Base-by-base conservation (phyloP, 2,329 filamentous ascomycete genomes). In the Penicillium paneum region DNA sequence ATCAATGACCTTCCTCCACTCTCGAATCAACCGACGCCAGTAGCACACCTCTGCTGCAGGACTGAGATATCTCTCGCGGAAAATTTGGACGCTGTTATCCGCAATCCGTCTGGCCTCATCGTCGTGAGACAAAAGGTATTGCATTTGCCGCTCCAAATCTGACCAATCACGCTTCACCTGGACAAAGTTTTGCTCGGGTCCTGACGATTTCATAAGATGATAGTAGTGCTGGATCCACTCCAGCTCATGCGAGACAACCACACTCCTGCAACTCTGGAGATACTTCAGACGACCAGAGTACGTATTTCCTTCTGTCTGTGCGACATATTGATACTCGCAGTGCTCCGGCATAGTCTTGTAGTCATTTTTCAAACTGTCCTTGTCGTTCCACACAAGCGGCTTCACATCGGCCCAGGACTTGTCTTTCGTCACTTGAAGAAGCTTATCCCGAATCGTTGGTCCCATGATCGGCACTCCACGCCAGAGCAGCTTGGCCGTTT, bases 21-120 rank as follows among this genome's bases (percentile, higher is more conserved):
- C 57, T 26, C 62, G 62, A 53, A 78, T 70, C 44, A 79, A 60
- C 39, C 71, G 71, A 12, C 78, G 70, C 79, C 78, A 80, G 57
- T 81, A 81, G 59, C 78, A 81, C 1, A 74, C 73, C 58, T 80
- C 75, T 2, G 79, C 78, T 0, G 78, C 75, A 3, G 76, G 75
- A 1, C 77, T 80, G 32, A 80, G 66, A 59, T 80, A 81, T 4
- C 73, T 65, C 49, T 80, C 77, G 12, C 77, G 71, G 59, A 80
- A 80, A 7, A 68, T 72, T 44, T 63, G 61, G 5, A 75, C 69
- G 28, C 65, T 74, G 49, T 80, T 78, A 29, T 74, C 65, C 26
- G 78, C 78, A 36, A 82, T 79, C 24, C 60, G 64, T 58, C 74
- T 65, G 5, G 78, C 77, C 8, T 72, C 65, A 2, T 69, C 58